A percentile compares a stretch with the other conserved stretches of the same genome.
phyloP scores from a whole-genome alignment of 2,329 filamentous ascomycete genomes.

The Neopestalotiopsis sp. region DNA sequence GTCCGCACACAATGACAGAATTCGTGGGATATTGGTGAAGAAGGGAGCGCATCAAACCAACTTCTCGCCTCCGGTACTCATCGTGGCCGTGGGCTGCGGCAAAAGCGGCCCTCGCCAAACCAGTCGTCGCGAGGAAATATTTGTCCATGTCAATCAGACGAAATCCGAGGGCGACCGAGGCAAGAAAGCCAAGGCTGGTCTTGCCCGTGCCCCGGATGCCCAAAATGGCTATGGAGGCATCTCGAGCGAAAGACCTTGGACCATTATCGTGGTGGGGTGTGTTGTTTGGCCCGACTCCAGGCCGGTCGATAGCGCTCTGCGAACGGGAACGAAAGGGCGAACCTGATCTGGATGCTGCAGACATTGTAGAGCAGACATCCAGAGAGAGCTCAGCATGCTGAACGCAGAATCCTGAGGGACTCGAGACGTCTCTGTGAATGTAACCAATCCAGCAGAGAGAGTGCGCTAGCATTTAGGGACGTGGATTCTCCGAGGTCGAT shows the following conservation, averaged over 20 bases:
- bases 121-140: background rate
- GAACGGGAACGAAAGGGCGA: background rate
- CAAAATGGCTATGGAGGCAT: constrained; percentile 12
- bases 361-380: background rate
- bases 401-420: background rate
- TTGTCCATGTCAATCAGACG: constrained; percentile 4
- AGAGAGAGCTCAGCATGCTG: background rate
- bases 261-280: background rate
- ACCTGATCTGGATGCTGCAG: background rate
- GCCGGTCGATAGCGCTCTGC: background rate
- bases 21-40: background rate
- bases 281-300: background rate
- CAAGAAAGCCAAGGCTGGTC: constrained; percentile 11
- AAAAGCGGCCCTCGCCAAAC: background rate
- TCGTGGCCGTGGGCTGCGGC: constrained; percentile 1
- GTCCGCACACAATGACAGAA: constrained; percentile 11
- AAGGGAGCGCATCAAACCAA: background rate
- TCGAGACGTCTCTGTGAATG: background rate
- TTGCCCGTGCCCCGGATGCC: constrained; percentile 14
- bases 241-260: background rate
- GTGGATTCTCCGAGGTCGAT: too few species aligned
- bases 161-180: constrained; percentile 4
- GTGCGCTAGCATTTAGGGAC: background rate
- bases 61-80: background rate
- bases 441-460: background rate